phyloP scores from a whole-genome alignment of 129 eudicot genomes.

The Artemisia annua region DNA sequence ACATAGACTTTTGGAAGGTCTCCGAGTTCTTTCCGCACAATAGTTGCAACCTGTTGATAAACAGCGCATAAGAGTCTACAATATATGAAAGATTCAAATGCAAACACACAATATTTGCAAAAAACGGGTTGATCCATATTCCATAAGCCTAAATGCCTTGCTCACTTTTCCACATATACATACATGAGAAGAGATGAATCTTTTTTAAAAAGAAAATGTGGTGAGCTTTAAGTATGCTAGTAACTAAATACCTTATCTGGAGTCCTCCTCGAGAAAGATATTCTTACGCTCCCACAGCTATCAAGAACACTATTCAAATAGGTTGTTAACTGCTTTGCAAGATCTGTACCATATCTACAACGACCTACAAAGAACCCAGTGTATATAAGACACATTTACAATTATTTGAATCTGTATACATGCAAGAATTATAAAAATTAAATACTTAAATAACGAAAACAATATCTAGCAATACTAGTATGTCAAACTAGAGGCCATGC shows the following conservation, averaged over 20 bases:
- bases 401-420: neutral
- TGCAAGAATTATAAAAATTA: slow-evolving; percentile 8
- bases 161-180: neutral
- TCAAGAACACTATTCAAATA: slow-evolving; percentile 68
- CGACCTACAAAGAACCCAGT: slow-evolving; percentile 46
- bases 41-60: slow-evolving; percentile 52
- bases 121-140: neutral
- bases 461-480: slow-evolving; percentile 12
- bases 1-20: slow-evolving; percentile 63
- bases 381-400: slow-evolving; percentile 11
- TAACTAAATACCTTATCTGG: slow-evolving; percentile 70
- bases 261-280: slow-evolving; percentile 93
- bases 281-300: slow-evolving; percentile 90
- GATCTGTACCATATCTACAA: slow-evolving; percentile 77
- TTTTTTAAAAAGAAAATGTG: neutral
- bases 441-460: neutral
- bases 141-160: neutral
- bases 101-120: slow-evolving; percentile 8
- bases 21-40: slow-evolving; percentile 70
- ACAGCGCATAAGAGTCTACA: slow-evolving; percentile 13
- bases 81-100: neutral
- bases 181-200: neutral
- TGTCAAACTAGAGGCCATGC: neutral
- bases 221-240: neutral
- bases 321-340: slow-evolving; percentile 70